Base-by-base conservation (phyloP, 148 eudicot genomes). In the Cornus kousa region DNA sequence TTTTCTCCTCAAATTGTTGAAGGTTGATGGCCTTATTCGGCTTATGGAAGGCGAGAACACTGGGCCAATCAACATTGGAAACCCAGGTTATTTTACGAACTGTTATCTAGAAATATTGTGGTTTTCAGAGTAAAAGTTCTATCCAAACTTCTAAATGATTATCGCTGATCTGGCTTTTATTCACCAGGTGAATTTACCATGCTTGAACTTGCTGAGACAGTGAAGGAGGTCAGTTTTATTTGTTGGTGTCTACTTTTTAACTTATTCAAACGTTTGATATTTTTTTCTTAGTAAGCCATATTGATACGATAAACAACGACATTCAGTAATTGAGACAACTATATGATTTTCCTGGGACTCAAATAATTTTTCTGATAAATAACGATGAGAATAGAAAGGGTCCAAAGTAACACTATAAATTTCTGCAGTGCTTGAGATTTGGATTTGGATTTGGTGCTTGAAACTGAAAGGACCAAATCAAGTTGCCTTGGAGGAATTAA, bases 181-280 rank as follows among this genome's bases (percentile, higher is more conserved):
- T 17, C 7, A 7, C 24, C 81, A 94, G 98, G 98, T 90, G 99
- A 97, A 92, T 97, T 97, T 73, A 97, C 99, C 28, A 97, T 97
- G 97, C 80, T 90, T 78, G 98, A 97, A 86, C 98, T 97, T 70
- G 99, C 99, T 39, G 98, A 97, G 84, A 89, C 88, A n/a, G 99
- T 97, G 82, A 92, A 97, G 83, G 98, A 97, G 98, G 99, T 89
- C 19, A 83, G 85, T 82, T 71, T 23, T 71, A 19, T 59, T 35
- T 43, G 9, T 16, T 16, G 19, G 9, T 5, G 37, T 14, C 5
- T 74, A 28, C 46, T 16, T 70, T 78, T 24, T 59, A 3, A 4
- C 11, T 9, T 19, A 62, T 1, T 62, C 23, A 17, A 62, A 62
- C 7, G 4, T 62, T 62, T 62, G 8, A 7, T 62, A 7, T 17